Conservation (phyloP, 345 rosid species). For the Durio zibethinus region DNA sequence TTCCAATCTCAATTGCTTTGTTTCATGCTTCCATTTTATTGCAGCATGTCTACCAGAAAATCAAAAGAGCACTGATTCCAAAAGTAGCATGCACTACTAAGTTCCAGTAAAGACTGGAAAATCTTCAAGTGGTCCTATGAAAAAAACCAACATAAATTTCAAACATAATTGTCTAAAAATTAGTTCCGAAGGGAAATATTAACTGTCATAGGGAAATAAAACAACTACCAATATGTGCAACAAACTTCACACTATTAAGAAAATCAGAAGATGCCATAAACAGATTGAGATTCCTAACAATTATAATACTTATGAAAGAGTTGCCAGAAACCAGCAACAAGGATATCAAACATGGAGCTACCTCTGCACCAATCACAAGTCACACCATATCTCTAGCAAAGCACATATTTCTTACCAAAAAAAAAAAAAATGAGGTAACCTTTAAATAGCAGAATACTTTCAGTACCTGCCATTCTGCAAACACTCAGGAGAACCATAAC, state of each 20-base stretch:
- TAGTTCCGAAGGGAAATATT: not conserved
- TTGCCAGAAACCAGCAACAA: not conserved
- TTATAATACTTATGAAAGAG: not conserved
- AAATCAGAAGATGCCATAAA: not conserved
- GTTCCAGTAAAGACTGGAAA: not conserved
- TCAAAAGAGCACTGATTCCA: not conserved
- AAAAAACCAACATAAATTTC: not conserved
- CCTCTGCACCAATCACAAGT: not conserved
- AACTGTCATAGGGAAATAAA: not conserved
- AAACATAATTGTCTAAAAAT: not conserved
- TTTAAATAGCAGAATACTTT: not conserved
- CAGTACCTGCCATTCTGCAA: conserved; percentile 69
- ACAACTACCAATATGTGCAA: not conserved
- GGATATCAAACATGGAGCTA: not conserved
- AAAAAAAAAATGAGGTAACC: not conserved
- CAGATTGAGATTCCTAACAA: not conserved
- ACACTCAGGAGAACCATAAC: conserved; percentile 77
- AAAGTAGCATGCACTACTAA: not conserved
- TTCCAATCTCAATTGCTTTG: not conserved
- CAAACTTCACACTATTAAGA: not conserved
- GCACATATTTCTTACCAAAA: not conserved
- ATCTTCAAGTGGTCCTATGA: not conserved
- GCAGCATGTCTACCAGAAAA: not conserved
- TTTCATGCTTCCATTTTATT: not conserved
- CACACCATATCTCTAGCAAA: not conserved